Evolutionary conservation across 768 basidiomycete genomes (phyloP).

Genomic region (Bullera alba): DNA sequence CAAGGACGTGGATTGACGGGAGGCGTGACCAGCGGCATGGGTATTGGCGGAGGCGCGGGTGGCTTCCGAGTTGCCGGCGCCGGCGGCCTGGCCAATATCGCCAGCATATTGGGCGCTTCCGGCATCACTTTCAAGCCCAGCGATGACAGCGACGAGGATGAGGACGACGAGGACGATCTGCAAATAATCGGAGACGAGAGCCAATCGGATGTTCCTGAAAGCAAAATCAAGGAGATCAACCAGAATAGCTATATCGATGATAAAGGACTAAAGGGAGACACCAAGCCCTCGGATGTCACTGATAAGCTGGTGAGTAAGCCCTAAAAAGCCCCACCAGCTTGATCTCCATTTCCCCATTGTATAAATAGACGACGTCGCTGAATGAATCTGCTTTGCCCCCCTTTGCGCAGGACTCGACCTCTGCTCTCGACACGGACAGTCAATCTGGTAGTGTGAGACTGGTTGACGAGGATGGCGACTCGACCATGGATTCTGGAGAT

Average conservation of each 20-base stretch:
- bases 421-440: too few species aligned
- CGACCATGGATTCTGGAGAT: slow-evolving; percentile 34
- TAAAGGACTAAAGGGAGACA: slow-evolving; percentile 17
- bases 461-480: slow-evolving; percentile 40
- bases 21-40: slow-evolving; percentile 9
- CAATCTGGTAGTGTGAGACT: too few species aligned
- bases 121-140: slow-evolving; percentile 64
- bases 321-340: too few species aligned
- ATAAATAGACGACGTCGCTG: too few species aligned
- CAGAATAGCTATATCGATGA: slow-evolving; percentile 33
- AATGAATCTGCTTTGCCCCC: too few species aligned
- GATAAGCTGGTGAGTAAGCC: slow-evolving; percentile 24
- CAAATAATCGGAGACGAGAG: slow-evolving; percentile 56
- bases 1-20: slow-evolving; percentile 4
- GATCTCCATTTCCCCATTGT: too few species aligned
- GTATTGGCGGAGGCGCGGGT: slow-evolving; percentile 2
- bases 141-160: slow-evolving; percentile 52
- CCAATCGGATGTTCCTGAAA: background rate
- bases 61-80: slow-evolving; percentile 45
- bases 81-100: slow-evolving; percentile 51
- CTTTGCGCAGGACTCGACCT: too few species aligned
- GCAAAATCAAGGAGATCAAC: slow-evolving; percentile 21
- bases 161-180: slow-evolving; percentile 55
- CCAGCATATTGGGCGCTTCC: slow-evolving; percentile 56
- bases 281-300: slow-evolving; percentile 24